These are phyloP conservation scores for Cercospora citrullina DNA, from an alignment of 2,329 filamentous ascomycete genomes.

Conservation along the genomic window DNA sequence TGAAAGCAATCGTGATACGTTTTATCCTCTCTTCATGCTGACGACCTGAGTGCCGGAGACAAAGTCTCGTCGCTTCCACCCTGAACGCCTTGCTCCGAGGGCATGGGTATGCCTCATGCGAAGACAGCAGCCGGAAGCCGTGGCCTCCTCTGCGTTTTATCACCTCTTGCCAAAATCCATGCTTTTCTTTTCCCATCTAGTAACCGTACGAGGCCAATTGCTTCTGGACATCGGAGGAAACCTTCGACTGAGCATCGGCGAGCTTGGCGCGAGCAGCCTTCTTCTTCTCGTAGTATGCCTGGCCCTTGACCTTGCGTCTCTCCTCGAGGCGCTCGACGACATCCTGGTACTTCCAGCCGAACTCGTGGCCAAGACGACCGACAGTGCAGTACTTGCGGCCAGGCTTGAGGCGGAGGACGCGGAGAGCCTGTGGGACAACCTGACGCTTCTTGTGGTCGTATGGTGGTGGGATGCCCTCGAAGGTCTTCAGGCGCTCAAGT, in stretches of 20 bases:
- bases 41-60: conserved; percentile 3
- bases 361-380: conserved; percentile 95
- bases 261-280: conserved; percentile 91
- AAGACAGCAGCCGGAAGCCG: conserved; percentile 12
- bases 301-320: conserved; percentile 98
- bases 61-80: not conserved
- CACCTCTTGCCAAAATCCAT: conserved; percentile 9
- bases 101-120: conserved; percentile 17
- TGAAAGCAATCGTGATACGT: conserved; percentile 18
- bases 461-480: conserved; percentile 97
- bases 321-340: conserved; percentile 98
- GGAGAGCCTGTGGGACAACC: conserved; percentile 96
- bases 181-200: conserved; percentile 55
- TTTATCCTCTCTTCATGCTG: conserved; percentile 5
- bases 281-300: conserved; percentile 99
- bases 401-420: conserved; percentile 94
- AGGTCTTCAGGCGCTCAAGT: conserved; percentile 98
- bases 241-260: conserved; percentile 88
- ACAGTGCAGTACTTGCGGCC: conserved; percentile 99
- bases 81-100: conserved; percentile 9
- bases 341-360: conserved; percentile 99
- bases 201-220: conserved; percentile 89
- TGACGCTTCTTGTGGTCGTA: conserved; percentile 99
- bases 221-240: conserved; percentile 79
- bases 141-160: not conserved